These are phyloP conservation scores for Epichloe elymi DNA, from an alignment of 2,329 filamentous ascomycete species.

Conservation along the genomic window DNA sequence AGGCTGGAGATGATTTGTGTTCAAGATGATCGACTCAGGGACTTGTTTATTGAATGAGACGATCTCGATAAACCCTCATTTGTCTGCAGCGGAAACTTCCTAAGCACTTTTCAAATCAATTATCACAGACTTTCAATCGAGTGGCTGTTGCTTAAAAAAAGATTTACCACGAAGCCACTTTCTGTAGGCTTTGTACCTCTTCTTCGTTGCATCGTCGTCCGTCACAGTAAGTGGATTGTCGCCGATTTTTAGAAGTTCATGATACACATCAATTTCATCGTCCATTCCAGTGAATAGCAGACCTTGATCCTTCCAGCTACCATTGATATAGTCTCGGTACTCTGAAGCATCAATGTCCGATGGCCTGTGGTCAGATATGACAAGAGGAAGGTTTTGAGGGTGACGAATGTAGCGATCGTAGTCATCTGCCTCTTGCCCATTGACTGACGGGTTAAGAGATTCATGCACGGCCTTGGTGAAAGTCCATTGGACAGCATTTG, in stretches of 20 bases:
- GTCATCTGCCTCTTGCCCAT: slow-evolving; percentile 62
- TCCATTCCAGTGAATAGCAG: slow-evolving; percentile 38
- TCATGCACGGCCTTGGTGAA: slow-evolving; percentile 75
- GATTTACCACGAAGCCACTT: slow-evolving; percentile 95
- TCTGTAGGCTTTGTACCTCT: slow-evolving; percentile 89
- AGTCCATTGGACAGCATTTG: slow-evolving; percentile 74
- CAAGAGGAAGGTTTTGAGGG: slow-evolving; percentile 76
- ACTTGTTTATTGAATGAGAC: not conserved
- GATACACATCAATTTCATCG: slow-evolving; percentile 45
- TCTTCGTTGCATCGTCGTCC: slow-evolving; percentile 77
- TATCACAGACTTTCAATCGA: slow-evolving; percentile 28
- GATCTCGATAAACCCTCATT: not conserved
- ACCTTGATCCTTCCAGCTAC: slow-evolving; percentile 48
- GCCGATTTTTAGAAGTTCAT: slow-evolving; percentile 60
- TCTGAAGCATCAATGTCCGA: slow-evolving; percentile 48
- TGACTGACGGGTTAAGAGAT: slow-evolving; percentile 75
- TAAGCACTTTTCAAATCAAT: not conserved
- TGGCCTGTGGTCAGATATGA: slow-evolving; percentile 55
- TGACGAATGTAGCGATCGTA: slow-evolving; percentile 84
- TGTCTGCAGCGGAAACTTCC: not conserved
- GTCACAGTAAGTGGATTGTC: slow-evolving; percentile 80
- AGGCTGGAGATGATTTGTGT: not conserved
- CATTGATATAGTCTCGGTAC: slow-evolving; percentile 69
- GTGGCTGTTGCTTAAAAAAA: slow-evolving; percentile 80
- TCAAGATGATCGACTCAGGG: not conserved